These are phyloP conservation scores for Firmiana major DNA, from an alignment of 345 rosid genomes.

Conservation along the genomic window DNA sequence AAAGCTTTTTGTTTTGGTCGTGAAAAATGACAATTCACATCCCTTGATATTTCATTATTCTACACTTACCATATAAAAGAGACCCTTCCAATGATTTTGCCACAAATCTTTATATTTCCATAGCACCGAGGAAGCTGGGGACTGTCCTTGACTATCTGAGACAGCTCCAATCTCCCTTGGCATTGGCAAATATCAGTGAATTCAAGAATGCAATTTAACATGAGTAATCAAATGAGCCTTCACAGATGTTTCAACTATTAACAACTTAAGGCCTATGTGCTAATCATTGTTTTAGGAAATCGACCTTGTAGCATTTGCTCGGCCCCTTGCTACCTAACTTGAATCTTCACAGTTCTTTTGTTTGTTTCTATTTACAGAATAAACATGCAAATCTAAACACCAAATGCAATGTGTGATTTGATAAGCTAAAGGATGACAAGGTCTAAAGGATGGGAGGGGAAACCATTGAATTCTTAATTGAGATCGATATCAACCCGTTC, in stretches of 20 bases:
- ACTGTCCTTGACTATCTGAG: background rate
- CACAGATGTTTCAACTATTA: slow-evolving; percentile 36
- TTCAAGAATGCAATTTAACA: slow-evolving; percentile 3
- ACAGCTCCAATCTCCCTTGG: background rate
- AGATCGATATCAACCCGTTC: slow-evolving; percentile 70
- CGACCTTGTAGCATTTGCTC: slow-evolving; percentile 17
- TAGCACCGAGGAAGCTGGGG: background rate
- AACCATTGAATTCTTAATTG: slow-evolving; percentile 33
- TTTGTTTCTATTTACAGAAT: slow-evolving; percentile 51
- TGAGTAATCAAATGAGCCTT: slow-evolving; percentile 30
- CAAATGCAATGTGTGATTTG: slow-evolving; percentile 25
- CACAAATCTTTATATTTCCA: background rate
- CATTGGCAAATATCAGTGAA: background rate
- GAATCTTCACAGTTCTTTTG: slow-evolving; percentile 38
- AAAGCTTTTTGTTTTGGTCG: background rate
- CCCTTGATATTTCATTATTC: background rate
- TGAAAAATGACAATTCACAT: background rate
- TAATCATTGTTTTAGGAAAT: slow-evolving; percentile 9
- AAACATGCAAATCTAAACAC: slow-evolving; percentile 36
- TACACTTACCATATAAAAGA: background rate
- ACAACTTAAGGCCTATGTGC: slow-evolving; percentile 34
- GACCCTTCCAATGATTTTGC: background rate
- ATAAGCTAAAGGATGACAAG: slow-evolving; percentile 11
- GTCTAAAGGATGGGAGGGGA: background rate
- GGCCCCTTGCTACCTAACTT: slow-evolving; percentile 35